Conservation (phyloP, 2,329 filamentous ascomycete genomes). For the Aspergillus versicolor region DNA sequence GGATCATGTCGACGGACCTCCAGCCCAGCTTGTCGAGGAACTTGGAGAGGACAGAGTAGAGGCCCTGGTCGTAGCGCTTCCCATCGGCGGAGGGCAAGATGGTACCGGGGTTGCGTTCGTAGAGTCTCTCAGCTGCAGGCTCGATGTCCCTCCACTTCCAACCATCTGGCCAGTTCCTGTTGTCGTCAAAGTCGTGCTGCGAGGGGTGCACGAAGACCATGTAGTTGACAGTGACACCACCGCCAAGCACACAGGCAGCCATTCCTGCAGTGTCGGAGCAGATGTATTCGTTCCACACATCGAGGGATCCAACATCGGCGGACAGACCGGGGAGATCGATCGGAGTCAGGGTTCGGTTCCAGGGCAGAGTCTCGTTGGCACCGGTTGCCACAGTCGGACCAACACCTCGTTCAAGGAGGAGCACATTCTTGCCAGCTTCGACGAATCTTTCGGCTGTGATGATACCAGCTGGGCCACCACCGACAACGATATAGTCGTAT, state of each 20-base stretch:
- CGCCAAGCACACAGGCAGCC: conserved; percentile 22
- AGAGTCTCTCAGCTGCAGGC: conserved; percentile 60
- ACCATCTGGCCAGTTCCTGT: conserved; percentile 68
- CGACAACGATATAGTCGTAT: conserved; percentile 25
- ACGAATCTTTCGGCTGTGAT: conserved; percentile 20
- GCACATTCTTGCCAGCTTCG: conserved; percentile 19
- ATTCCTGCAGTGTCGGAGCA: conserved; percentile 20
- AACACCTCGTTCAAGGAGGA: conserved; percentile 20
- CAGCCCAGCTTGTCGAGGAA: conserved; percentile 62
- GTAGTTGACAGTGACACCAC: conserved; percentile 20
- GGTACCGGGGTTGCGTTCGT: conserved; percentile 68
- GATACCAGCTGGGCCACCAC: conserved; percentile 22
- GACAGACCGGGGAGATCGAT: conserved; percentile 20
- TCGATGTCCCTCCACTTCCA: conserved; percentile 66
- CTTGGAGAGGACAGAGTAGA: conserved; percentile 60
- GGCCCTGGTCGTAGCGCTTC: conserved; percentile 63
- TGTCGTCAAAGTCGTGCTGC: conserved; percentile 66
- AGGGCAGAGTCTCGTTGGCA: conserved; percentile 17
- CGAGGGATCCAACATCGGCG: conserved; percentile 13
- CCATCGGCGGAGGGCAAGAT: conserved; percentile 65
- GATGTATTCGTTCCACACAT: conserved; percentile 18
- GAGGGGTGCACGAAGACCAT: conserved; percentile 43
- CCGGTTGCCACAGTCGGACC: conserved; percentile 16
- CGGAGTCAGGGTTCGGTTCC: conserved; percentile 19
- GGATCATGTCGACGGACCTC: conserved; percentile 60